Conservation (phyloP, 768 basidiomycete species). For the Rickenella mellea region DNA sequence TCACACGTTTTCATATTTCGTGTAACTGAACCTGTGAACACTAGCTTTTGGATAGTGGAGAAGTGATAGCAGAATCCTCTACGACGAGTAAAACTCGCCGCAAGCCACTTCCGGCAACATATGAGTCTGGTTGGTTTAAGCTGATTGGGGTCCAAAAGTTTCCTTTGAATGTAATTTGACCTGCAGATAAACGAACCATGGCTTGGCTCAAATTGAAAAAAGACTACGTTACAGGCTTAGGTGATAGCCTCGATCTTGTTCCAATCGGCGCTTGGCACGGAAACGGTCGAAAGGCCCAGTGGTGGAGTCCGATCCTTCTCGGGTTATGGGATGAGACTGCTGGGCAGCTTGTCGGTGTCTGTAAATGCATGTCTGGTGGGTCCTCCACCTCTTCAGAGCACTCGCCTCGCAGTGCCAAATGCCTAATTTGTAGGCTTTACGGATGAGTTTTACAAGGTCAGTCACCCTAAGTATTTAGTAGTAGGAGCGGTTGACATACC, state of each 20-base stretch:
- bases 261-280: conserved; percentile 85
- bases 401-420: conserved; percentile 1
- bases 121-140: conserved; percentile 52
- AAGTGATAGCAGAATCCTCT: conserved; percentile 21
- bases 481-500: background rate
- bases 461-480: conserved; percentile 5
- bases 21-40: conserved; percentile 7
- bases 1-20: background rate
- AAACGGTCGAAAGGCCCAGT: conserved; percentile 77
- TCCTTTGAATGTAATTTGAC: background rate
- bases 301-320: conserved; percentile 88
- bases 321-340: conserved; percentile 60
- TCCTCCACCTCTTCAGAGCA: too few species aligned
- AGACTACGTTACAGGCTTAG: conserved; percentile 75
- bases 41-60: conserved; percentile 59
- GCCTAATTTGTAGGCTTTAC: conserved; percentile 53
- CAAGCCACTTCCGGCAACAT: conserved; percentile 74
- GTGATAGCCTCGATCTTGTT: conserved; percentile 66
- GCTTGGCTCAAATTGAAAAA: conserved; percentile 92
- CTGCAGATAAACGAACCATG: conserved; percentile 66
- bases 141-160: background rate
- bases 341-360: conserved; percentile 64
- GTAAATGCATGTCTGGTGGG: conserved; percentile 84
- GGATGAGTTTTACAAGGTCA: conserved; percentile 70
- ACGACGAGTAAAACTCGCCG: conserved; percentile 32